These are phyloP conservation scores for Limnomonas spitsbergensis DNA, from an alignment of 139 green algal species.

Conservation along the genomic window DNA sequence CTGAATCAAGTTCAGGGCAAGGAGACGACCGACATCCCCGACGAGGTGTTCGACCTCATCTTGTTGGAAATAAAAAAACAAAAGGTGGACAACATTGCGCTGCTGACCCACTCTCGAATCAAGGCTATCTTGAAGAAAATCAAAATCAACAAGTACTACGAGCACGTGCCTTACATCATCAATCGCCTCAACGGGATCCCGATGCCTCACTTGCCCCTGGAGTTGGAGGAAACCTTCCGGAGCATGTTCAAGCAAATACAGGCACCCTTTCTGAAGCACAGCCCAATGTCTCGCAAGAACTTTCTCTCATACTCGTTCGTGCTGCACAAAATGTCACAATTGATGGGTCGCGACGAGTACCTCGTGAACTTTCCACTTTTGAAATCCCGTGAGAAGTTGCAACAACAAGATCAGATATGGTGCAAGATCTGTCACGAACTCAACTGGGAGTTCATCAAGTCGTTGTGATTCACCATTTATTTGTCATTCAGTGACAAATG, in stretches of 20 bases:
- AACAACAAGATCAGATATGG: constrained; percentile 26
- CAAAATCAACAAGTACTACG: constrained; percentile 25
- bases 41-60: constrained; percentile 23
- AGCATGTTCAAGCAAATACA: constrained; percentile 28
- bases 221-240: constrained; percentile 21
- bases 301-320: constrained; percentile 27
- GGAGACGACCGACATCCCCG: constrained; percentile 26
- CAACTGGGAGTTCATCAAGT: constrained; percentile 26
- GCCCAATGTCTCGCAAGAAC: constrained; percentile 13
- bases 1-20: constrained; percentile 24
- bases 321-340: constrained; percentile 24
- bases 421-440: constrained; percentile 29
- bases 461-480: too few species aligned
- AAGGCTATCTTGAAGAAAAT: constrained; percentile 34
- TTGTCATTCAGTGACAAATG: too few species aligned
- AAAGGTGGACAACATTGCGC: constrained; percentile 27
- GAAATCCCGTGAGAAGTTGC: constrained; percentile 23
- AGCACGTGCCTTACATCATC: constrained; percentile 25
- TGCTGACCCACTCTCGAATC: constrained; percentile 6
- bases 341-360: constrained; percentile 22
- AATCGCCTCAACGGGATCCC: constrained; percentile 14
- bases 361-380: constrained; percentile 18
- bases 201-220: background rate
- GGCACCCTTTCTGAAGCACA: constrained; percentile 19
- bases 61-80: constrained; percentile 31